Evolutionary conservation across 768 basidiomycete genomes (phyloP), one percentile per base, ranked within the genome.

Genomic region (Clavaria fumosa): DNA sequence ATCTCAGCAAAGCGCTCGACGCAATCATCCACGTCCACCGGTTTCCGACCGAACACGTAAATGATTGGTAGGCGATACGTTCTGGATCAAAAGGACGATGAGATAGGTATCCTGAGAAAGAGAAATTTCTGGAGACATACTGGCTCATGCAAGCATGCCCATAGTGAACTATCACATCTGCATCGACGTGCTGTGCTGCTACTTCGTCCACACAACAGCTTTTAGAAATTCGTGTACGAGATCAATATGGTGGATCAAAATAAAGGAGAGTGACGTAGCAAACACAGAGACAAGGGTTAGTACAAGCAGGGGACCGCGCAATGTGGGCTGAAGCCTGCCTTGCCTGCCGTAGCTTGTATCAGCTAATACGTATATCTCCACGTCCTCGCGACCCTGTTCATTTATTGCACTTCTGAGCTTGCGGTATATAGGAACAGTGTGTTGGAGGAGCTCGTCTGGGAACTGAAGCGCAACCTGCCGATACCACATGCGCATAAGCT

Each of bases 141-240:
- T 78, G 73, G 53, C 82, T 88, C 64, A 96, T 71, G 54, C 95
- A 99, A 0, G 93, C 90, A 61, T 95, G 84, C 2, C 93, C 93
- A 50, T 95, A 96, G 50, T 99, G 93, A 2, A 99, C 78, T 44
- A 95, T 67, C 5, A 78, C 73, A 51, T 96, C 85, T 0, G 90
- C 88, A 45, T 90, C 76, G 32, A 90, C 77, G 50, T 99, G 95
- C 48, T 89, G 79, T 3, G 93, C 90, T 4, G 90, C 82, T 4
- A 97, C 81, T 47, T 96, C 86, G 50, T 99, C 95, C 2, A 93
- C 88, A 52, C 95, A 97, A 50, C 95, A 99, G 49, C 91, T 90
- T 49, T n/a, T n/a, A n/a, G n/a, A n/a, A n/a, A n/a, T n/a, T n/a
- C n/a, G n/a, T n/a, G n/a, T n/a, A n/a, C n/a, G n/a, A n/a, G n/a